Conservation (phyloP, 805 yeast species). For the Candida palmyrensis region DNA sequence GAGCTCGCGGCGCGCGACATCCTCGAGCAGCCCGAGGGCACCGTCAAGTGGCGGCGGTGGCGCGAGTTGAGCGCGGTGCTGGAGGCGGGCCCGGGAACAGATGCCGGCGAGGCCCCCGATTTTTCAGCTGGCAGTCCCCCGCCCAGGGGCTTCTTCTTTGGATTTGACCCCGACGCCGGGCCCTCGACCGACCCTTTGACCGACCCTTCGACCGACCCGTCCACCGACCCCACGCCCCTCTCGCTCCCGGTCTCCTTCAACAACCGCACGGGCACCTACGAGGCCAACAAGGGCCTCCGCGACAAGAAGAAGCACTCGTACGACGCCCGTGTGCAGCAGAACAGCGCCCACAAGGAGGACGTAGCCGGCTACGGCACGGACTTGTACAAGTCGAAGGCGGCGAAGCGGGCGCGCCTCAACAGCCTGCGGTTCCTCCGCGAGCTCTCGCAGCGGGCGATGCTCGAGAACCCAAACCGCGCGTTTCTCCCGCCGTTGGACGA, state of each 20-base stretch:
- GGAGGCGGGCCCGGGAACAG: too few relatives aligned
- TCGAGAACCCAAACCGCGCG: slow-evolving; percentile 21
- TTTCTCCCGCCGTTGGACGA: slow-evolving; percentile 56
- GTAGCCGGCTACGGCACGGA: slow-evolving; percentile 77
- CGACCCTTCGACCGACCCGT: too few relatives aligned
- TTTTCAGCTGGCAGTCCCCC: too few relatives aligned
- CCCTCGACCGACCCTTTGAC: too few relatives aligned
- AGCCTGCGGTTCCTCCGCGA: slow-evolving; percentile 52
- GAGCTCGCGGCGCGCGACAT: slow-evolving; percentile 72
- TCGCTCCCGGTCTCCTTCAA: slow-evolving; percentile 63
- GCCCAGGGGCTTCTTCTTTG: too few relatives aligned
- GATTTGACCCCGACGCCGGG: slow-evolving; percentile 23
- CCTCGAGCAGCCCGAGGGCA: slow-evolving; percentile 45
- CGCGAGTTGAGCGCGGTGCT: slow-evolving; percentile 3
- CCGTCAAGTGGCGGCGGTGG: slow-evolving; percentile 37
- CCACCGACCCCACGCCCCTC: slow-evolving; percentile 25
- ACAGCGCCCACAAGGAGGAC: slow-evolving; percentile 59
- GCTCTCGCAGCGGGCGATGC: slow-evolving; percentile 49
- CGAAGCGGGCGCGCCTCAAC: slow-evolving; percentile 45
- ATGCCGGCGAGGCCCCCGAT: slow-evolving; percentile 5
- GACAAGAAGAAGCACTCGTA: slow-evolving; percentile 77
- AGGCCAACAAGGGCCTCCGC: slow-evolving; percentile 77
- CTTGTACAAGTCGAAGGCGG: slow-evolving; percentile 44
- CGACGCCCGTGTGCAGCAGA: slow-evolving; percentile 75
- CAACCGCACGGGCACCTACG: slow-evolving; percentile 70